Conservation (phyloP, 805 yeast species). For the Yarrowia sp. region DNA sequence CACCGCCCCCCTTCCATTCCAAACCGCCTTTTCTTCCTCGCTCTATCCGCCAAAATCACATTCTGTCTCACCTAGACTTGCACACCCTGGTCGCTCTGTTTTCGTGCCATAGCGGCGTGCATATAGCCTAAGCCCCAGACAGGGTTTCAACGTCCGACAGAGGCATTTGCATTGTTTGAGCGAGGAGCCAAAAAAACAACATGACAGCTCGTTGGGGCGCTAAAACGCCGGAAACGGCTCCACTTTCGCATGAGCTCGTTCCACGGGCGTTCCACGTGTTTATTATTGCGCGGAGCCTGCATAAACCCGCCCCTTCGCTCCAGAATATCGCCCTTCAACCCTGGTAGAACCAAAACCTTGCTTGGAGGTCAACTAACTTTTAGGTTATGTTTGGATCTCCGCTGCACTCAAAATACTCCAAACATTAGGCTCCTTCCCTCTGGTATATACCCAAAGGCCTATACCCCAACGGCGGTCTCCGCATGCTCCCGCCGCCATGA, state of each 20-base stretch:
- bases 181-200: too few species aligned
- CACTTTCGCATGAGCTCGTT: too few species aligned
- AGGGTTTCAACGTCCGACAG: conserved; percentile 11
- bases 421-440: conserved; percentile 10
- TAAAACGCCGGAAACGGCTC: too few species aligned
- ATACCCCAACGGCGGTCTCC: conserved; percentile 21
- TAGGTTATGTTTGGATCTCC: conserved; percentile 23
- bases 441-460: neutral
- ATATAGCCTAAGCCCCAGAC: neutral
- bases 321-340: conserved; percentile 8
- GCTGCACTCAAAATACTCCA: conserved; percentile 12
- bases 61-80: neutral
- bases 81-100: conserved; percentile 23
- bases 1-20: too few species aligned
- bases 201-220: neutral
- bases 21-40: too few species aligned
- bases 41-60: conserved; percentile 9
- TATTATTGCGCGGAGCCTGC: neutral
- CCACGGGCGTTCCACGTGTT: neutral
- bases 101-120: conserved; percentile 25
- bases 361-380: neutral
- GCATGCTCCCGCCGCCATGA: conserved; percentile 24
- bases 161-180: neutral
- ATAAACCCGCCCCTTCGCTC: neutral
- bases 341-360: neutral